A percentile compares a stretch with the other conserved stretches of the same genome.
These are phyloP conservation scores for Botrytis byssoidea DNA, from an alignment of 2,329 filamentous ascomycete genomes.

Conservation along the genomic window DNA sequence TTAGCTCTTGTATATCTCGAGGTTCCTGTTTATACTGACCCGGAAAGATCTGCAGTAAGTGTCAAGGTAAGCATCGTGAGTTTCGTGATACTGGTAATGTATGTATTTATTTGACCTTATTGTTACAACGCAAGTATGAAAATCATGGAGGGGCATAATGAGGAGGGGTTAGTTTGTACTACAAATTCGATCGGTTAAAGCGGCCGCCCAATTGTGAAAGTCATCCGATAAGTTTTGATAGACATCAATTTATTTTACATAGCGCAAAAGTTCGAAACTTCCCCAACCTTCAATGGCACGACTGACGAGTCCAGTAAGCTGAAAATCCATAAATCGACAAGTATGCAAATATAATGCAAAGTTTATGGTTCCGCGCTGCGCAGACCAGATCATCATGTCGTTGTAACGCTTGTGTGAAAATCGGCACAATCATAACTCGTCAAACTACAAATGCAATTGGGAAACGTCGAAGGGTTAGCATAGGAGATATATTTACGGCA, in stretches of 20 bases:
- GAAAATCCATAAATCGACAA: slow-evolving; percentile 21
- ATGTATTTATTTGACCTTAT: not conserved
- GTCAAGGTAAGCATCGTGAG: slow-evolving; percentile 61
- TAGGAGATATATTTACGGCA: slow-evolving; percentile 60
- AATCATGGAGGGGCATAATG: slow-evolving; percentile 12
- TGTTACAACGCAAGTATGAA: slow-evolving; percentile 2
- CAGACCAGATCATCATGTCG: slow-evolving; percentile 60
- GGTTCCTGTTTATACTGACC: slow-evolving; percentile 49
- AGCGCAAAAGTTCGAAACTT: not conserved
- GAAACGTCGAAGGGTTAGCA: slow-evolving; percentile 48
- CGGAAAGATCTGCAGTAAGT: slow-evolving; percentile 66
- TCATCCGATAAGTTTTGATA: slow-evolving; percentile 10
- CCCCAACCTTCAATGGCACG: not conserved
- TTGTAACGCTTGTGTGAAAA: slow-evolving; percentile 60
- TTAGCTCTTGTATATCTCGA: not conserved
- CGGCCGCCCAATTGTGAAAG: slow-evolving; percentile 19
- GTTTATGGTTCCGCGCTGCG: slow-evolving; percentile 65
- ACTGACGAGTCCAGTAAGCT: slow-evolving; percentile 3
- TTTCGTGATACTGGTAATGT: slow-evolving; percentile 9
- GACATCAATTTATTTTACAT: slow-evolving; percentile 13
- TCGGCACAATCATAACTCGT: slow-evolving; percentile 46
- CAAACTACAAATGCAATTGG: slow-evolving; percentile 51
- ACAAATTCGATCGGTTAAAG: slow-evolving; percentile 19
- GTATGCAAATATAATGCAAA: slow-evolving; percentile 56
- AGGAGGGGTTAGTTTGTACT: slow-evolving; percentile 12